Evolutionary conservation across 2,329 filamentous ascomycete genomes (phyloP).

Genomic region (Tolypocladium amazonense): DNA sequence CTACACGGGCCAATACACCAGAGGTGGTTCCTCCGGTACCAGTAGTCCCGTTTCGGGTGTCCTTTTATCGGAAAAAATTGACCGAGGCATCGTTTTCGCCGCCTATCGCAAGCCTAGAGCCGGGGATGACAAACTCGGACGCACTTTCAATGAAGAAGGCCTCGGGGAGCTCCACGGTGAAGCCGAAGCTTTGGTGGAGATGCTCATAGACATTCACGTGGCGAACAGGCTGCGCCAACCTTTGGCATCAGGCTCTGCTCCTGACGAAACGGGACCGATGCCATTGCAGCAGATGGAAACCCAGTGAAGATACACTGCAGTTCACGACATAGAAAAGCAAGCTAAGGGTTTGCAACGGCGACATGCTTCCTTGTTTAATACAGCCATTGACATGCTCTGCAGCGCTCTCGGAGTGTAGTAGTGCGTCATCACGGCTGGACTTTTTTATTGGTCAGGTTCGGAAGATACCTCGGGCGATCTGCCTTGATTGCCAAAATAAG

Average conservation of each 20-base stretch:
- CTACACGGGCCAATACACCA: slow-evolving; percentile 29
- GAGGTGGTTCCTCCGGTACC: slow-evolving; percentile 12
- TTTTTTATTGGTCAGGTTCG: slow-evolving; percentile 9
- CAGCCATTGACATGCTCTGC: neutral
- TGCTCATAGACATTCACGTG: slow-evolving; percentile 39
- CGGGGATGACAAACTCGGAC: slow-evolving; percentile 23
- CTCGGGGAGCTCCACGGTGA: slow-evolving; percentile 36
- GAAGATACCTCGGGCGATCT: slow-evolving; percentile 18
- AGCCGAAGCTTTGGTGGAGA: slow-evolving; percentile 41
- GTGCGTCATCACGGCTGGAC: neutral
- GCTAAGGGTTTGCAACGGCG: neutral
- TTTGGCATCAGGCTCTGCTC: slow-evolving; percentile 11
- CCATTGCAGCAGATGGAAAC: slow-evolving; percentile 13
- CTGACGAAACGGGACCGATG: slow-evolving; percentile 29
- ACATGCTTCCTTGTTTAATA: neutral
- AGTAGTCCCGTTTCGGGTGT: slow-evolving; percentile 14
- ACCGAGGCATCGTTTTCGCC: slow-evolving; percentile 45
- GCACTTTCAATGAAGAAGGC: slow-evolving; percentile 25
- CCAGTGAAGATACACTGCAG: neutral
- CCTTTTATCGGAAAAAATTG: slow-evolving; percentile 17
- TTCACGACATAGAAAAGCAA: neutral
- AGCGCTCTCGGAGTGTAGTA: neutral
- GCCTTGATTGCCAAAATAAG: slow-evolving; percentile 9
- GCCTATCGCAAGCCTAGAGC: slow-evolving; percentile 39
- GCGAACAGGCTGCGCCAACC: slow-evolving; percentile 23